Conservation (phyloP, 2,329 filamentous ascomycete species). For the Fusarium sacchari region DNA sequence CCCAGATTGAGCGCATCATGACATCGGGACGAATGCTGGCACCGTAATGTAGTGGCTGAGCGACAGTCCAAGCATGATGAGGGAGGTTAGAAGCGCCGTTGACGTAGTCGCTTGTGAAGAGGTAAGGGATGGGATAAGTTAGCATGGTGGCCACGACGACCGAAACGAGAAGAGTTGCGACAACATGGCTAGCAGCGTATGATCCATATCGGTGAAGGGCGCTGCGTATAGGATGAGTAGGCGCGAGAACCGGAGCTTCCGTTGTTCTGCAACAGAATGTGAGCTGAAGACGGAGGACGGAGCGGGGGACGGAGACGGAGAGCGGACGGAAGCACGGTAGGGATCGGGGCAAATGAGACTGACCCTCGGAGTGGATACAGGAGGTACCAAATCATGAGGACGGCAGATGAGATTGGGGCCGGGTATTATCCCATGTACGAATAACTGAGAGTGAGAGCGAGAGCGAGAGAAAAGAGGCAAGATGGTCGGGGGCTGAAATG, state of each 20-base stretch:
- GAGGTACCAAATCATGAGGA: constrained; percentile 78
- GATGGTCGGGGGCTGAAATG: constrained; percentile 3
- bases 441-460: constrained; percentile 12
- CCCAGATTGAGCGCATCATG: constrained; percentile 84
- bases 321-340: constrained; percentile 23
- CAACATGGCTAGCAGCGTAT: constrained; percentile 76
- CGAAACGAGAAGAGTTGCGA: constrained; percentile 78
- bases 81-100: constrained; percentile 77
- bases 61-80: constrained; percentile 84
- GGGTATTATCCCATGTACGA: constrained; percentile 39
- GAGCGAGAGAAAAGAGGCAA: constrained; percentile 6
- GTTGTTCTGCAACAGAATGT: constrained; percentile 67
- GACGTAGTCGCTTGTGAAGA: constrained; percentile 77
- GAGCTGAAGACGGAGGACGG: constrained; percentile 28
- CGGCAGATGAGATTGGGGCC: constrained; percentile 27
- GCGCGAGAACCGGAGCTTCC: constrained; percentile 73
- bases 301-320: constrained; percentile 11
- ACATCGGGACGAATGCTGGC: constrained; percentile 69
- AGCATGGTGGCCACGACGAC: constrained; percentile 75
- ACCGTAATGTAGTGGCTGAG: constrained; percentile 68
- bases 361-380: constrained; percentile 81
- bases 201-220: constrained; percentile 76
- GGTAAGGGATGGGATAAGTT: constrained; percentile 79
- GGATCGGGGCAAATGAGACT: constrained; percentile 49
- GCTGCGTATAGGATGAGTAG: constrained; percentile 72